Base-by-base conservation (phyloP, 1,139 yeast genomes). In the Blastobotrys persicus region DNA sequence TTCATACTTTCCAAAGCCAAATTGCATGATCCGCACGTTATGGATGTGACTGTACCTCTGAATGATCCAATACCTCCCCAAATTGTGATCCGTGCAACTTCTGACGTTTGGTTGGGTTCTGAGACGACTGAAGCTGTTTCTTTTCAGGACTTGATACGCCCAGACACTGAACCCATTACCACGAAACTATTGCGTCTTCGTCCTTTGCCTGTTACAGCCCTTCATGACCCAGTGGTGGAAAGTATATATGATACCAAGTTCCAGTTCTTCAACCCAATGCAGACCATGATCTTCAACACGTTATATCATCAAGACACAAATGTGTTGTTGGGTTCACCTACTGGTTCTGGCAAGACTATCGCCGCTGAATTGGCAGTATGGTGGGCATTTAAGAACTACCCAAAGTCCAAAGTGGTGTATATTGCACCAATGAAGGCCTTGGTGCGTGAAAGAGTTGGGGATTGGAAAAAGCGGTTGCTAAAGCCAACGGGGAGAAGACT, bases 381-480 rank as follows among this genome's bases (percentile, higher is more conserved):
- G 98, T 92, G 88, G 64, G 97, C 98, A 0, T 85, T 89, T 63
- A 79, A 76, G 46, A 83, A 85, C 44, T 81, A 76, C 51, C 96
- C 96, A 0, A 83, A 83, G 0, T 83, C 92, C 0, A 91, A 91
- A 60, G 77, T 91, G 45, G 96, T 91, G 7, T 94, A 94, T 65
- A 91, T 94, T 70, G 98, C 98, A 0, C 99, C 99, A 2, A 94
- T 94, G 98, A 94, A 94, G 64, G 99, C 98, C 0, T 78, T 94
- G 64, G 98, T 94, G 2, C 76, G 97, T 55, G 98, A 94, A 70
- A 79, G 98, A 67, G 98, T 94, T 11, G 94, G 86, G 60, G 98
- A 94, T 63, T 94, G 98, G 98, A 74, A 85, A 37, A 75, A 71
- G 42, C 75, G 95, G 49, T 78, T 92, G 19, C 77, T 85, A 12